Percentiles rank a stretch among this genome's conserved stretches.
Conservation (phyloP, 208 protist species). For the Phytomonas francai region DNA sequence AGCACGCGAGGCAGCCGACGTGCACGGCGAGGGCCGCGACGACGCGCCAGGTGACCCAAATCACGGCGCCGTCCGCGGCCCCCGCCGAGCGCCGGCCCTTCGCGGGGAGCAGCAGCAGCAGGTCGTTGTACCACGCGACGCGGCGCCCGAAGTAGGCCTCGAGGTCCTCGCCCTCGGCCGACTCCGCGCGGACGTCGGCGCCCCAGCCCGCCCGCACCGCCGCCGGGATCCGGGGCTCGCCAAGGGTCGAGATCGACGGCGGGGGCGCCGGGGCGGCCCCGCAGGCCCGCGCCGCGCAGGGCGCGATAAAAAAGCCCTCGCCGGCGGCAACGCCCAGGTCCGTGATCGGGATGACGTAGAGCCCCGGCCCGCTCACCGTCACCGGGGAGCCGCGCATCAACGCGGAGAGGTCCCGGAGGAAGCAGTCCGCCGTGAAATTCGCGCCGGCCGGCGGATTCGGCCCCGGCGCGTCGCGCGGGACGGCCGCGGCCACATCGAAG, state of each 20-base stretch:
- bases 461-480: too few relatives aligned
- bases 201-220: too few relatives aligned
- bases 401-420: conserved; percentile 68
- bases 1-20: conserved; percentile 30
- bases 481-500: too few relatives aligned
- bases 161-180: background rate
- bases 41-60: conserved; percentile 22
- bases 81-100: background rate
- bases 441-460: too few relatives aligned
- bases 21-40: conserved; percentile 27
- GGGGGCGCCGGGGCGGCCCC: background rate
- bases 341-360: conserved; percentile 61
- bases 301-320: conserved; percentile 1
- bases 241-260: background rate
- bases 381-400: conserved; percentile 53
- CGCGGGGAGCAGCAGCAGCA: background rate
- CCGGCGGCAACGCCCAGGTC: conserved; percentile 45
- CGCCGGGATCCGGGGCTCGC: too few relatives aligned
- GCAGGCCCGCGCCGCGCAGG: background rate
- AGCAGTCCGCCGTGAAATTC: conserved; percentile 15
- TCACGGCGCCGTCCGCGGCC: conserved; percentile 8
- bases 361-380: conserved; percentile 28
- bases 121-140: conserved; percentile 1
- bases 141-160: background rate
- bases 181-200: too few relatives aligned